Percentiles rank a stretch among this genome's conserved stretches.
Evolutionary conservation across 371 early-diverging fungal species (phyloP).

Genomic region (Nematocida displodere): DNA sequence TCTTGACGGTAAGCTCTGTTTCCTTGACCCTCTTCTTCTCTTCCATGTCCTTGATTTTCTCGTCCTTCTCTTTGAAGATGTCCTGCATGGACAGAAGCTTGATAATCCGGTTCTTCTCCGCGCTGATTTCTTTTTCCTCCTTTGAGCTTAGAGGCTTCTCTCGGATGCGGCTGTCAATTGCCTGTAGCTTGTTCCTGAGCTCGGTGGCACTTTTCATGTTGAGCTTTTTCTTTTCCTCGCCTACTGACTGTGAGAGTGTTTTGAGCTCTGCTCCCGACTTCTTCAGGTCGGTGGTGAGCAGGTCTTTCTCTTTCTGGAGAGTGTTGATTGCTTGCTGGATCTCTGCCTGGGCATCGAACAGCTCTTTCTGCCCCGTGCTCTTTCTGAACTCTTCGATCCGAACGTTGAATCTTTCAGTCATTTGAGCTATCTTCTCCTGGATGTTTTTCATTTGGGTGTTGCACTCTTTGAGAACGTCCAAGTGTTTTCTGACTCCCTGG

Average conservation of each 20-base stretch:
- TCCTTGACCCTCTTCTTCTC: constrained; percentile 42
- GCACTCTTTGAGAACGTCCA: constrained; percentile 12
- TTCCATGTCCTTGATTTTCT: constrained; percentile 50
- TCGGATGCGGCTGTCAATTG: constrained; percentile 40
- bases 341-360: constrained; percentile 23
- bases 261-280: not conserved
- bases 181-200: constrained; percentile 22
- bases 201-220: constrained; percentile 50
- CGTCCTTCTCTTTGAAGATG: constrained; percentile 52
- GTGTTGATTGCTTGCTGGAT: not conserved
- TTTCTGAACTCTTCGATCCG: constrained; percentile 50
- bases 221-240: constrained; percentile 48
- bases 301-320: constrained; percentile 18
- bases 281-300: constrained; percentile 14
- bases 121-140: constrained; percentile 40
- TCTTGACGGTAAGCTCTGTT: constrained; percentile 21
- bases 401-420: constrained; percentile 23
- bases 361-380: constrained; percentile 49
- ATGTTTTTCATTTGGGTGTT: constrained; percentile 21
- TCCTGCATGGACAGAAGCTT: constrained; percentile 51
- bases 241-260: constrained; percentile 28
- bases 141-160: constrained; percentile 44
- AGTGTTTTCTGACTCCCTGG: constrained; percentile 29
- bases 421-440: constrained; percentile 9
- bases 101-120: constrained; percentile 28